Evolutionary conservation across 2,329 filamentous ascomycete species (phyloP), one percentile per base, ranked within the genome.

Genomic region (Alternaria brassicicola): DNA sequence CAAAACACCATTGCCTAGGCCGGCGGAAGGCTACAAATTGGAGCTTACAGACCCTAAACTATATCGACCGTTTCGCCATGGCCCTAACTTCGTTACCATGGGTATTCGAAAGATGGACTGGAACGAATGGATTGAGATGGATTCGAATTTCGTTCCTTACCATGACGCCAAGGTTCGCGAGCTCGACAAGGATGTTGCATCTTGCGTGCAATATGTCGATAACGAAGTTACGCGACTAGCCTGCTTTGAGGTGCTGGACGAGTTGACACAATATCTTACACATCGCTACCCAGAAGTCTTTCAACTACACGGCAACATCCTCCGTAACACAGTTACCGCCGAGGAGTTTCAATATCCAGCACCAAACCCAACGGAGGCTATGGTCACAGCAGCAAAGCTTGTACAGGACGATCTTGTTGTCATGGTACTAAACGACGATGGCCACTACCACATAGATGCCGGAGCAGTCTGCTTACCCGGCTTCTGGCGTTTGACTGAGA

Each of bases 81-180:
- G 43, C 1, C 33, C 25, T 4, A 41, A 48, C 10, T 49, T 54
- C 10, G 30, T 54, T 2, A 39, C 33, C 4, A 48, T 48, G 33
- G 41, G 42, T 2, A 54, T 47, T 17, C 17, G 42, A 8, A 54
- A 48, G 15, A 46, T 52, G 50, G 31, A 52, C 23, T 52, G 30
- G 50, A n/a, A 52, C 25, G 30, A 52, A 13, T 52, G 50, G 50
- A 52, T 52, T 28, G 50, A 52, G 12, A 54, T 54, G 42, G 33
- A 54, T 17, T 54, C 42, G 17, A 54, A 54, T n/a, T 48, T 31
- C 6, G 33, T 39, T 9, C 42, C 42, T 30, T 47, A 54, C 3
- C 51, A 54, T 6, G 36, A 59, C 2, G 51, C 21, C 26, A 36
- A 55, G 38, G 31, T 47, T 23, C 13, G 51, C 15, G 36, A 47